Evolutionary conservation across 805 yeast species (phyloP).

Genomic region (Wickerhamiella spandovensis): DNA sequence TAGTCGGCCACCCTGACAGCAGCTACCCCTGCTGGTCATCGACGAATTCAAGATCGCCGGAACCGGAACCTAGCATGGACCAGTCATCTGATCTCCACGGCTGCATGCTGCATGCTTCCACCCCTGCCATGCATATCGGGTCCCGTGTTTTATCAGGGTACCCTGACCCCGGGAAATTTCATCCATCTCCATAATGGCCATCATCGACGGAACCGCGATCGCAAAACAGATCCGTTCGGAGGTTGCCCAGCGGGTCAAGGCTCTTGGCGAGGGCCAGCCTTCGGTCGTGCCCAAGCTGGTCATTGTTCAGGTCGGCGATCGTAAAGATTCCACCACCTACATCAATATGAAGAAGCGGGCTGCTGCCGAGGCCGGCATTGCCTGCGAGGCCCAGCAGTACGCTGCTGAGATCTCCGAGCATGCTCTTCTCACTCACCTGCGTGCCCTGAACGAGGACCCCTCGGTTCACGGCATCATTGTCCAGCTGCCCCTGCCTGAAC

Average conservation of each 20-base stretch:
- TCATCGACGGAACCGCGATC: constrained; percentile 54
- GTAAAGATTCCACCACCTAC: constrained; percentile 86
- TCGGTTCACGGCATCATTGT: constrained; percentile 75
- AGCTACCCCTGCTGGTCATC: too few relatives aligned
- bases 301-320: constrained; percentile 77
- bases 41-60: neutral
- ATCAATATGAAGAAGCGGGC: constrained; percentile 87
- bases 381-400: constrained; percentile 50
- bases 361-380: constrained; percentile 68
- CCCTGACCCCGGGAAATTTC: neutral
- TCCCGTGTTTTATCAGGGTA: neutral
- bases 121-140: neutral
- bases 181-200: constrained; percentile 10
- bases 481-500: constrained; percentile 80
- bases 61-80: neutral
- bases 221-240: constrained; percentile 39
- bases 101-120: neutral
- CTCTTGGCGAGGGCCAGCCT: constrained; percentile 29
- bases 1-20: neutral
- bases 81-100: too few relatives aligned
- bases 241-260: constrained; percentile 36
- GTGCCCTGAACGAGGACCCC: constrained; percentile 56
- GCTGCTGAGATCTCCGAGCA: constrained; percentile 49
- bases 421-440: constrained; percentile 42
- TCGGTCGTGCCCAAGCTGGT: constrained; percentile 60